Conservation (phyloP, 345 rosid genomes). For the Acer negundo region DNA sequence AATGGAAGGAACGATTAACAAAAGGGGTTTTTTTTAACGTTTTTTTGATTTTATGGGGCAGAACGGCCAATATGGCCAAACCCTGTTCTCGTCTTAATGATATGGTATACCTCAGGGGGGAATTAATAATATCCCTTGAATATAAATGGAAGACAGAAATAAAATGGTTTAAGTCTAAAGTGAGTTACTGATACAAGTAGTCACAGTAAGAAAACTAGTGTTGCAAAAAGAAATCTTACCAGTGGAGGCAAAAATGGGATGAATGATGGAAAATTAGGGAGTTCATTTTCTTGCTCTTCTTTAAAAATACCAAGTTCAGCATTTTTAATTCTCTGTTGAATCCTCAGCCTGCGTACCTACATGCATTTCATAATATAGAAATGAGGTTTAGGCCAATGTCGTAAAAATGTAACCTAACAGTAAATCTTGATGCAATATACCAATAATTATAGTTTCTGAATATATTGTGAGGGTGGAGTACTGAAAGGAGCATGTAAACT, state of each 20-base stretch:
- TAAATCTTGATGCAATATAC: background rate
- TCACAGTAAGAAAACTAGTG: background rate
- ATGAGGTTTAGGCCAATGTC: background rate
- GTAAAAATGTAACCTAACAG: background rate
- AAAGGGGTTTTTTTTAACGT: no score
- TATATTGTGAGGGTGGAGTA: background rate
- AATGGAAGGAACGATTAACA: no score
- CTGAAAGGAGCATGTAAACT: background rate
- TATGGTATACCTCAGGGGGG: no score
- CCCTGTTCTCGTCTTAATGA: no score
- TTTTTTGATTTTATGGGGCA: no score
- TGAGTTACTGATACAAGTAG: background rate
- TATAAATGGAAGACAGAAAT: background rate
- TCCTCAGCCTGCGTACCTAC: slow-evolving; percentile 89
- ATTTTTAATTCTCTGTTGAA: slow-evolving; percentile 82
- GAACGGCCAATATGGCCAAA: no score
- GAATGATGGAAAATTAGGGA: slow-evolving; percentile 93
- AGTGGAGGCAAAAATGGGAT: slow-evolving; percentile 96
- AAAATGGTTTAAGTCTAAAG: background rate
- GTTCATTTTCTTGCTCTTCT: slow-evolving; percentile 68
- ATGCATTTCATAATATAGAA: background rate
- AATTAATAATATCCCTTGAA: no score
- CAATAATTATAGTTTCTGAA: background rate
- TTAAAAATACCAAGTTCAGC: slow-evolving; percentile 66
- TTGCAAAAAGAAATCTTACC: slow-evolving; percentile 41